phyloP scores from a whole-genome alignment of 306 rosid species.

The Chamaecrista fasciculata region DNA sequence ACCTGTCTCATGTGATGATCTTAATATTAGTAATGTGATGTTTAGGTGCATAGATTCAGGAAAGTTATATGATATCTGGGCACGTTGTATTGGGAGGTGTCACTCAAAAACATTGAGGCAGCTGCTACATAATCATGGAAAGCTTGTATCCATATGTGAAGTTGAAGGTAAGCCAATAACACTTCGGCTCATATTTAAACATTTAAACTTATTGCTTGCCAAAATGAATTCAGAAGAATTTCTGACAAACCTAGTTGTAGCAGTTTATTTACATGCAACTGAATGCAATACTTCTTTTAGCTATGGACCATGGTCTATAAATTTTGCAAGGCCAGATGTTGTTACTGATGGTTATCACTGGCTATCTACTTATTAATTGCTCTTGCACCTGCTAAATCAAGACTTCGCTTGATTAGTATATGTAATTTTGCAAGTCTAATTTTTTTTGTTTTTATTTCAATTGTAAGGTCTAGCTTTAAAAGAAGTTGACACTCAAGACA shows the following conservation, averaged over 20 bases:
- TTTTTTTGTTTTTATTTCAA: conserved; percentile 7
- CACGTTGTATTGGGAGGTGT: conserved; percentile 75
- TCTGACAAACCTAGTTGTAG: conserved; percentile 10
- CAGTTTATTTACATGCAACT: conserved; percentile 3
- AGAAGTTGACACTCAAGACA: conserved; percentile 11
- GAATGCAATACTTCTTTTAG: conserved; percentile 12
- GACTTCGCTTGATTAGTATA: not conserved
- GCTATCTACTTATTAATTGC: not conserved
- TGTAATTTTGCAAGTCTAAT: conserved; percentile 6
- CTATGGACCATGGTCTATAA: conserved; percentile 7
- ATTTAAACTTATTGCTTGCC: conserved; percentile 17
- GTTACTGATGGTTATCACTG: conserved; percentile 15
- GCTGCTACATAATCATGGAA: conserved; percentile 77
- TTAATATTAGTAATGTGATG: conserved; percentile 46
- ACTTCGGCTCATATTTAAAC: conserved; percentile 17
- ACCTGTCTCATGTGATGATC: conserved; percentile 53
- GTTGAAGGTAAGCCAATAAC: conserved; percentile 64
- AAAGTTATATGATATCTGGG: conserved; percentile 76
- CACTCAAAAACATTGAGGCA: conserved; percentile 95
- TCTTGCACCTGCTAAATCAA: conserved; percentile 2
- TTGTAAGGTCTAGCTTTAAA: conserved; percentile 12
- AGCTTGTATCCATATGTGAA: conserved; percentile 90
- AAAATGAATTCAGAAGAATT: conserved; percentile 8
- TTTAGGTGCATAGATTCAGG: conserved; percentile 63
- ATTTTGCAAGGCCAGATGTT: not conserved